phyloP scores from a whole-genome alignment of 345 rosid species.

The Salix caprea region DNA sequence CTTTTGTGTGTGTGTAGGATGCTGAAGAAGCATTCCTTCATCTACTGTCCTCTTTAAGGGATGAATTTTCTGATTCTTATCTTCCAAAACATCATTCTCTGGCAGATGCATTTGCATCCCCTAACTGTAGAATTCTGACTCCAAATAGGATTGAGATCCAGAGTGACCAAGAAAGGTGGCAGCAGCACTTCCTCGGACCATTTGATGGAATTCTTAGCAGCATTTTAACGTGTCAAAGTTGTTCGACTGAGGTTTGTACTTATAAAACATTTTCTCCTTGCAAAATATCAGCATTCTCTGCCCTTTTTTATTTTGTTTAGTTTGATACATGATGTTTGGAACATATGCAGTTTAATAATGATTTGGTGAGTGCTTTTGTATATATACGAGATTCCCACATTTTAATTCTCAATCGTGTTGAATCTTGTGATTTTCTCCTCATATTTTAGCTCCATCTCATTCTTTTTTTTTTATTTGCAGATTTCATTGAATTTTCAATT shows the following conservation, averaged over 20 bases:
- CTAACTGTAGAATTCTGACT: constrained; percentile 47
- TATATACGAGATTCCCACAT: background rate
- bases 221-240: constrained; percentile 63
- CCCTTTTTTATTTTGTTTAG: background rate
- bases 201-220: constrained; percentile 74
- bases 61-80: constrained; percentile 58
- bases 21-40: constrained; percentile 91
- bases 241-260: constrained; percentile 63
- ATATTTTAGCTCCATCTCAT: background rate
- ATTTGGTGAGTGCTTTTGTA: background rate
- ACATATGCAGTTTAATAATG: background rate
- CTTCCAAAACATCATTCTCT: constrained; percentile 43
- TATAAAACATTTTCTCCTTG: constrained; percentile 8
- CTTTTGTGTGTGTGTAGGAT: constrained; percentile 45
- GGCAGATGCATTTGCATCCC: constrained; percentile 37
- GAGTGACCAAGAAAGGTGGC: constrained; percentile 71
- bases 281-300: background rate
- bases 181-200: constrained; percentile 78
- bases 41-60: constrained; percentile 67
- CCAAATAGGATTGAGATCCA: constrained; percentile 27
- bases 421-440: background rate
- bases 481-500: constrained; percentile 79
- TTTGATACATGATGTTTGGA: background rate
- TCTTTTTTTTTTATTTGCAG: constrained; percentile 38
- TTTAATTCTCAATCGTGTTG: background rate